Conservation (phyloP, 2,329 filamentous ascomycete genomes). For the Diplodia mutila region DNA sequence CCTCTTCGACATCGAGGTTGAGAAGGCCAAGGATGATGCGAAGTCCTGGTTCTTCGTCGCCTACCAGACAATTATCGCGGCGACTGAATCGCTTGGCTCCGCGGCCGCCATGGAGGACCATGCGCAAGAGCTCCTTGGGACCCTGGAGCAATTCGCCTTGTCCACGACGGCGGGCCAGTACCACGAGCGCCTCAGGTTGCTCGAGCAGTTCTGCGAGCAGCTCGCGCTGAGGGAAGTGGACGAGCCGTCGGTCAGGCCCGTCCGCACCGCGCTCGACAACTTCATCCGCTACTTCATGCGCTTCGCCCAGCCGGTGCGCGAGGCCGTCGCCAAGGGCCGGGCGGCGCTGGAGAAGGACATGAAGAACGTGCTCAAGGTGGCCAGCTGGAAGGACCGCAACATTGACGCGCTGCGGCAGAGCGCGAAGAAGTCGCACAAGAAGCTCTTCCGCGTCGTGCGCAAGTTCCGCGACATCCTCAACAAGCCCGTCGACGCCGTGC, state of each 20-base stretch:
- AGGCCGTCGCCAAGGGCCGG: conserved; percentile 69
- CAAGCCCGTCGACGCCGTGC: conserved; percentile 70
- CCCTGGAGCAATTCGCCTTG: conserved; percentile 77
- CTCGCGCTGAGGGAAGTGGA: conserved; percentile 65
- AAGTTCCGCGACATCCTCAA: conserved; percentile 84
- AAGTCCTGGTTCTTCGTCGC: conserved; percentile 96
- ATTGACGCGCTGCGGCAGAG: conserved; percentile 88
- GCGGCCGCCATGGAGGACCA: conserved; percentile 66
- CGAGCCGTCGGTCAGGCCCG: conserved; percentile 51
- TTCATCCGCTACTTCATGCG: conserved; percentile 76
- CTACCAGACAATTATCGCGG: conserved; percentile 84
- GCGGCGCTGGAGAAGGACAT: conserved; percentile 83
- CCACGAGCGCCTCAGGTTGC: conserved; percentile 69
- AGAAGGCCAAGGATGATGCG: conserved; percentile 75
- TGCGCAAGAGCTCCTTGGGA: conserved; percentile 70
- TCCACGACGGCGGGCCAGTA: conserved; percentile 83
- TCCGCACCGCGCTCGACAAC: conserved; percentile 71
- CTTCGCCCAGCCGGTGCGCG: conserved; percentile 68
- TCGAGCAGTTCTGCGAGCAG: conserved; percentile 66
- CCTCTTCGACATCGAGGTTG: conserved; percentile 80
- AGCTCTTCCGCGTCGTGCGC: conserved; percentile 85
- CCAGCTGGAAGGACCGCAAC: conserved; percentile 98
- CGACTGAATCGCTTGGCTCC: conserved; percentile 66
- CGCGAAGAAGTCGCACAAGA: conserved; percentile 85
- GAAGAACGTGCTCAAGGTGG: conserved; percentile 88